phyloP scores from a whole-genome alignment of 768 basidiomycete genomes.

The Tulasnella sp. region DNA sequence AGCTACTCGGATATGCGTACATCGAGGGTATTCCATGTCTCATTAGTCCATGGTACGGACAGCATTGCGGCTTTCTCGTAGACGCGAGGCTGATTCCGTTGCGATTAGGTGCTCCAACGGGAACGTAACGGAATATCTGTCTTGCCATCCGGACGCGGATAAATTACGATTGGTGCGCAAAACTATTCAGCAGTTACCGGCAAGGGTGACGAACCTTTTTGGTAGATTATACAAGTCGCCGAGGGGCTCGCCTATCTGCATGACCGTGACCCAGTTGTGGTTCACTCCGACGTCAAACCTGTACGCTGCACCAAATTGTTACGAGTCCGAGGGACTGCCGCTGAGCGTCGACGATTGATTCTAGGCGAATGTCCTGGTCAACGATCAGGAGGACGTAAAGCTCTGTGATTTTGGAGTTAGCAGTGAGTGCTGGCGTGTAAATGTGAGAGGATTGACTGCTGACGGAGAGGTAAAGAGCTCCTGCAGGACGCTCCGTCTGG shows the following conservation, averaged over 20 bases:
- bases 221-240: slow-evolving; percentile 24
- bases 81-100: neutral
- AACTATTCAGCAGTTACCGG: neutral
- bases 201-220: neutral
- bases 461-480: neutral
- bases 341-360: neutral
- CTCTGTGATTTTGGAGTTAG: slow-evolving; percentile 23
- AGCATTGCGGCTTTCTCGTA: neutral
- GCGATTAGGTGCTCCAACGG: neutral
- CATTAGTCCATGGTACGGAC: slow-evolving; percentile 8
- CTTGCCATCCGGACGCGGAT: neutral
- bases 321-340: neutral
- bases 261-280: slow-evolving; percentile 24
- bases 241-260: slow-evolving; percentile 29
- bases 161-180: neutral
- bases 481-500: slow-evolving; percentile 5
- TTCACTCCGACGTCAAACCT: slow-evolving; percentile 30
- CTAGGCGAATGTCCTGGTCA: slow-evolving; percentile 17
- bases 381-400: slow-evolving; percentile 10
- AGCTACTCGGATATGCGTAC: slow-evolving; percentile 11
- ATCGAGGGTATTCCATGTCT: slow-evolving; percentile 2
- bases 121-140: slow-evolving; percentile 10
- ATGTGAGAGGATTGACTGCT: neutral
- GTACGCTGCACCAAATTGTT: slow-evolving; percentile 13
- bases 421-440: neutral